Evolutionary conservation across 2,329 filamentous ascomycete genomes (phyloP), one percentile per base, ranked within the genome.

Genomic region (Botrytis elliptica): DNA sequence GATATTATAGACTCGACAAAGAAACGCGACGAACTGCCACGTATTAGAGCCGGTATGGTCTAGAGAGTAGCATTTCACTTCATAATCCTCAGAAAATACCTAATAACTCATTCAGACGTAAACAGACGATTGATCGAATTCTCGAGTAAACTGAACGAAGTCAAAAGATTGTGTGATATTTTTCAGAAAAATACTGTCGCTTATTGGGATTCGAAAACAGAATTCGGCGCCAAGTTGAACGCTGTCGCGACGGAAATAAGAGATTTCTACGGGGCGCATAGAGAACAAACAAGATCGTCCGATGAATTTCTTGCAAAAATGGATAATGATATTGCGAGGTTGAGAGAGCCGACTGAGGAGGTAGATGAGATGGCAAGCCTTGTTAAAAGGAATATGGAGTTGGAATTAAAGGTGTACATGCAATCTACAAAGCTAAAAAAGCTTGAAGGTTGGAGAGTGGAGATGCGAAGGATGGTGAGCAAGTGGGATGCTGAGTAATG

Each of bases 41-140:
- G 14, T 0, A 25, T 5, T 0, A 3, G 38, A 25, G 36, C 20
- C 4, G 59, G 10, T 38, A 62, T 57, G 22, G 0, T 62, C 1
- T 12, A 62, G 22, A 16, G 4, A 25, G 8, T 12, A 36, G 8
- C 8, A 52, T 10, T 16, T 55, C 9, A 16, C 10, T 22, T 36
- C 33, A 60, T 36, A 1, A 1, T 38, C 18, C 29, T 18, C 20
- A 22, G 10, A 2, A 38, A 6, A 60, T 38, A 6, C 12, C 33
- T 60, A 6, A 60, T 4, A 22, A 33, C 2, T 36, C 29, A 12
- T 6, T 33, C 33, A 33, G 33, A 33, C 3, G 3, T 33, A 33
- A 33, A 33, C 33, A 33, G 4, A 33, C 33, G 33, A 33, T 33
- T 33, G 3, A 33, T 33, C 33, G 33, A 33, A 33, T 33, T 33